phyloP scores from a whole-genome alignment of 106 monocot genomes.

The Phalaenopsis equestris region DNA sequence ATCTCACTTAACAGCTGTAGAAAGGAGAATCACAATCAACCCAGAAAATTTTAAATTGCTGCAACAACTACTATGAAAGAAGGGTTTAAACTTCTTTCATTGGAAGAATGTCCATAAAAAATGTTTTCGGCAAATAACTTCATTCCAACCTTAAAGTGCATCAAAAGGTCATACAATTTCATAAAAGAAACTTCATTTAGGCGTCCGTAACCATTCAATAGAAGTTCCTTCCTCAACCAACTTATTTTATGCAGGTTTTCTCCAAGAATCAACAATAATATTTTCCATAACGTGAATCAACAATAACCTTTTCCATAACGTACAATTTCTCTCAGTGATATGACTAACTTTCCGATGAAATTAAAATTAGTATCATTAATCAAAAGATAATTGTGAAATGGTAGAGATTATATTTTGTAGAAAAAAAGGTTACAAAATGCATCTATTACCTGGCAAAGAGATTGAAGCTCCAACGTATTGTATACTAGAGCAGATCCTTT shows the following conservation, averaged over 20 bases:
- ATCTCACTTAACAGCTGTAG: too few species aligned
- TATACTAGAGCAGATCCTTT: conserved; percentile 87
- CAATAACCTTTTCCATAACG: background rate
- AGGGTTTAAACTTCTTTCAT: background rate
- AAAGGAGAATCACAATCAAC: background rate
- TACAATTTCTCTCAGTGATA: background rate
- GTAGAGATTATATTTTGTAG: background rate
- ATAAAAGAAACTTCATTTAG: background rate
- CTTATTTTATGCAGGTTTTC: background rate
- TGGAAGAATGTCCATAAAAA: background rate
- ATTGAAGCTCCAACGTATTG: conserved; percentile 66
- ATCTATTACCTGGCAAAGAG: conserved; percentile 74
- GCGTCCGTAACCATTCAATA: background rate
- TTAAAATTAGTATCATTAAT: background rate
- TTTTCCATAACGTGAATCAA: background rate
- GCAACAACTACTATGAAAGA: background rate
- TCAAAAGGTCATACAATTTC: background rate
- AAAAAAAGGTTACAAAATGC: background rate
- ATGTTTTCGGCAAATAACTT: background rate
- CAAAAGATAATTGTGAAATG: background rate
- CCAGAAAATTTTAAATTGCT: background rate
- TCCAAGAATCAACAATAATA: background rate
- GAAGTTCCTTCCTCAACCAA: background rate
- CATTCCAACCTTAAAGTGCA: background rate
- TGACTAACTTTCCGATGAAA: background rate